phyloP scores from a whole-genome alignment of 768 basidiomycete species.

The Macrolepiota fuliginosa region DNA sequence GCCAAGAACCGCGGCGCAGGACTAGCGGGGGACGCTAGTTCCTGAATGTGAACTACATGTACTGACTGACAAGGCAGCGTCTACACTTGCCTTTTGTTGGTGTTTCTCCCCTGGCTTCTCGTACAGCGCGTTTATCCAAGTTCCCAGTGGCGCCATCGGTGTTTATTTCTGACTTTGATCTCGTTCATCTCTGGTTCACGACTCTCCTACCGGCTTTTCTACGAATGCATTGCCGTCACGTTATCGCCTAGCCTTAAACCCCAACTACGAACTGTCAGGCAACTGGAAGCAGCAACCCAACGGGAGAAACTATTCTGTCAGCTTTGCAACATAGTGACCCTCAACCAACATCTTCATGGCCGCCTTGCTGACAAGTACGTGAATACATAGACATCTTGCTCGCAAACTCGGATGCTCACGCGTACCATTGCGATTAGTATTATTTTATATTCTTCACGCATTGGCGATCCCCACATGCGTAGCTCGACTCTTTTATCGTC shows the following conservation, averaged over 20 bases:
- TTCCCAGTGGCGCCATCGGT: background rate
- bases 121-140: background rate
- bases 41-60: too few relatives aligned
- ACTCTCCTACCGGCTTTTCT: background rate
- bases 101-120: background rate
- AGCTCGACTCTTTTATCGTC: constrained; percentile 22
- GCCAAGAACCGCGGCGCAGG: too few relatives aligned
- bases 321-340: too few relatives aligned
- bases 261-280: background rate
- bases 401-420: background rate
- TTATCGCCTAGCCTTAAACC: background rate
- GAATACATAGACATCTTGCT: background rate
- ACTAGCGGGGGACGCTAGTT: too few relatives aligned
- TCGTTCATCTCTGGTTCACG: background rate
- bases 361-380: background rate
- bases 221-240: background rate
- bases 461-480: constrained; percentile 20
- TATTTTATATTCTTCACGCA: constrained; percentile 7
- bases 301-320: background rate
- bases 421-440: background rate
- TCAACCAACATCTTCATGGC: too few relatives aligned
- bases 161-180: background rate
- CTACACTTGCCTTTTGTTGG: background rate
- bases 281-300: background rate
- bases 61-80: background rate